A percentile compares a stretch with the other conserved stretches of the same genome.
phyloP scores from a whole-genome alignment of 805 yeast genomes.

The Starmerella kuoi region DNA sequence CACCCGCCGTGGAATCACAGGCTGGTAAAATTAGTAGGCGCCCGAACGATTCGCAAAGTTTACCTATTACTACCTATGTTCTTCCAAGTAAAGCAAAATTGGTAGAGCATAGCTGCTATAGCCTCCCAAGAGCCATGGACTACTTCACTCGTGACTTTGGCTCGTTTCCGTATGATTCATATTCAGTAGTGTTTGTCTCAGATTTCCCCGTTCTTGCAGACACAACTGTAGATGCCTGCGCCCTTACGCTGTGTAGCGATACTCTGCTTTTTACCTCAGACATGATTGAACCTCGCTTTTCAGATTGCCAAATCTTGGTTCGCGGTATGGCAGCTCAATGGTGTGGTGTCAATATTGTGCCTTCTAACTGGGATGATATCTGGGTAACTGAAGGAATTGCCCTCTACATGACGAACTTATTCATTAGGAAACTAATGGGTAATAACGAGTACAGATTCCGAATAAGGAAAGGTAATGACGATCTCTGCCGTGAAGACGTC shows the following conservation, averaged over 20 bases:
- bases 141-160: slow-evolving; percentile 80
- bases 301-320: slow-evolving; percentile 54
- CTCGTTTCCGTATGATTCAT: slow-evolving; percentile 80
- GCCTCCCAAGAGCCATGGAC: slow-evolving; percentile 67
- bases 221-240: slow-evolving; percentile 55
- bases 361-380: slow-evolving; percentile 60
- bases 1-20: not conserved
- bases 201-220: slow-evolving; percentile 31
- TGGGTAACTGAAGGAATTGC: slow-evolving; percentile 89
- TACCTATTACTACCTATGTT: slow-evolving; percentile 20
- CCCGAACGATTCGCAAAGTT: slow-evolving; percentile 18
- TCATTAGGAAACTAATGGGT: slow-evolving; percentile 64
- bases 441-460: slow-evolving; percentile 65
- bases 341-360: slow-evolving; percentile 85
- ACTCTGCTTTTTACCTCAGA: slow-evolving; percentile 57
- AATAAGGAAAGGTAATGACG: slow-evolving; percentile 51
- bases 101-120: slow-evolving; percentile 55
- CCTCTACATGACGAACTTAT: slow-evolving; percentile 66
- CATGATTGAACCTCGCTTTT: slow-evolving; percentile 64
- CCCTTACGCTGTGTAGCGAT: slow-evolving; percentile 51
- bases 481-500: slow-evolving; percentile 59
- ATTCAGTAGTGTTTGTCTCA: slow-evolving; percentile 56
- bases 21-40: not conserved
- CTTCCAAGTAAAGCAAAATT: slow-evolving; percentile 32
- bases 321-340: slow-evolving; percentile 75